Base-by-base conservation (phyloP, 1,139 yeast genomes). In the Kodamaea suecica region DNA sequence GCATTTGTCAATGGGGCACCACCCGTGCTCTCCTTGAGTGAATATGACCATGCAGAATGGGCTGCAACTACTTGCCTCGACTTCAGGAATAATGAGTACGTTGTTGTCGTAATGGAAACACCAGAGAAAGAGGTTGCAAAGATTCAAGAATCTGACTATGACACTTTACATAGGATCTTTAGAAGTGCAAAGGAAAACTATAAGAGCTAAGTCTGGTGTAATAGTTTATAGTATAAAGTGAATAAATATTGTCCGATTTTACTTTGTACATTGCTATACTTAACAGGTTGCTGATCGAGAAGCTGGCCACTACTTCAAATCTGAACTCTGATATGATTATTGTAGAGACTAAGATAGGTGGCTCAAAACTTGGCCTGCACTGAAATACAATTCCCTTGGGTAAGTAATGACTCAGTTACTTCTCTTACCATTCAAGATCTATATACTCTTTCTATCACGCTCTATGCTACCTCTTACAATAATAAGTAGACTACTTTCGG, bases 1-100 rank as follows among this genome's bases (percentile, higher is more conserved):
- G 57, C 50, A 16, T 68, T 63, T 38, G 59, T 66, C 2, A 57
- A 74, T 45, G 75, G 73, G 3, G 48, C 62, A 25, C 78, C 79
- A 7, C 78, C 77, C n/a, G 58, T 61, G 15, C 47, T 76, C 17
- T 50, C 73, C 2, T 57, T 76, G 21, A 46, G 45, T 29, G 67
- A 73, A 27, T 76, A 75, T 45, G 81, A 76, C 38, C 55, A 44
- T n/a, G 80, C 80, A 2, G 55, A 61, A 2, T 76, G 80, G 81
- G 77, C 78, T 2, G 43, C 51, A 3, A 56, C 69, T 27, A 73
- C 80, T 3, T 73, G 79, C 44, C 61, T 75, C 5, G 80, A 76
- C 48, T 50, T 49, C 36, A 56, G 65, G 31, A 49, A 52, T 19
- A 55, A 54, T 9, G 49, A 49, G 14, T 74, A 66, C 43, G 66